A percentile compares a stretch with the other conserved stretches of the same genome.
Conservation (phyloP, 2,329 filamentous ascomycete species). For the Escovopsis weberi region DNA sequence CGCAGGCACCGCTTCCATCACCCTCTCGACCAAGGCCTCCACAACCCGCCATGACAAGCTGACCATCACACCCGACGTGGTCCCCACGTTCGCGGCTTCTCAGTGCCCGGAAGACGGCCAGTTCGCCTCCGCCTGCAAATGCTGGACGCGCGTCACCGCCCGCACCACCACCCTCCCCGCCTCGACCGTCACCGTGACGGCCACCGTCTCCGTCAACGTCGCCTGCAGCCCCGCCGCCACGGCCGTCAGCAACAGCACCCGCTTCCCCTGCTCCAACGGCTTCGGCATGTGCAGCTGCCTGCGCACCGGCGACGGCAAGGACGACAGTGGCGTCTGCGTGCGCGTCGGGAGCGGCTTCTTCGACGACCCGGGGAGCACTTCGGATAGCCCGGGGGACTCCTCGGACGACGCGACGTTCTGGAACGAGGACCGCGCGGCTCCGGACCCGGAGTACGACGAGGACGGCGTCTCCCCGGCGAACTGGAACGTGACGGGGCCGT, state of each 20-base stretch:
- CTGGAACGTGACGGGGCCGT: conserved; percentile 6
- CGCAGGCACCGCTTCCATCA: neutral
- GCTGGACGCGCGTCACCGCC: conserved; percentile 7
- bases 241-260: conserved; percentile 4
- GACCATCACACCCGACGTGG: conserved; percentile 1
- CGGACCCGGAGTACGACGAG: too few species aligned
- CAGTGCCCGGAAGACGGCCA: conserved; percentile 5
- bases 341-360: conserved; percentile 3
- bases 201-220: conserved; percentile 5
- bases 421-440: too few species aligned
- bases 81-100: conserved; percentile 5
- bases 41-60: neutral
- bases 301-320: conserved; percentile 2
- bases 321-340: conserved; percentile 7
- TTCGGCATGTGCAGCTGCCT: conserved; percentile 9
- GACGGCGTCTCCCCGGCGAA: too few species aligned
- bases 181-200: conserved; percentile 7
- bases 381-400: neutral
- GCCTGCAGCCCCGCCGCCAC: conserved; percentile 7
- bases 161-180: conserved; percentile 6
- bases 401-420: too few species aligned
- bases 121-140: conserved; percentile 9
- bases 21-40: neutral
- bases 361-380: conserved; percentile 1
- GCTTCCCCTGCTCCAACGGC: conserved; percentile 8